phyloP scores from a whole-genome alignment of 2,329 filamentous ascomycete species.

The Ceratocystis variospora region DNA sequence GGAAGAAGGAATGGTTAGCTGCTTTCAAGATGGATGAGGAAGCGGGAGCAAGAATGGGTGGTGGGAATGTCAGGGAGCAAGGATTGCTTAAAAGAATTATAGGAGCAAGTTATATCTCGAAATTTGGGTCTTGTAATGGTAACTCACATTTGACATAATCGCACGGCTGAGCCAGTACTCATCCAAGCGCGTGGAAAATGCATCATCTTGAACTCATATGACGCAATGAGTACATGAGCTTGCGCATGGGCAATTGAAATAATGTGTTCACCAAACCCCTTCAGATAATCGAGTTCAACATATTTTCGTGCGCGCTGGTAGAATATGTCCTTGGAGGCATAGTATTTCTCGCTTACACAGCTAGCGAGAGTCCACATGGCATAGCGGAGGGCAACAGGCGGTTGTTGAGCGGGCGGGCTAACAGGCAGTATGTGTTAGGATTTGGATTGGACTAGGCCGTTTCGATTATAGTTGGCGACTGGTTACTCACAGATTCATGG shows the following conservation, averaged over 20 bases:
- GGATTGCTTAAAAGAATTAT: too few relatives aligned
- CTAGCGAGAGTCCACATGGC: constrained; percentile 95
- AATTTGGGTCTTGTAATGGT: neutral
- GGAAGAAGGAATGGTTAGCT: constrained; percentile 27
- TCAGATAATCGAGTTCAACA: constrained; percentile 76
- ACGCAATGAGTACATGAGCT: constrained; percentile 62
- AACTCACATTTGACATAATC: constrained; percentile 66
- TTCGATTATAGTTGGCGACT: too few relatives aligned
- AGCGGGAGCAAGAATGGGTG: too few relatives aligned
- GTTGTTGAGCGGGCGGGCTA: constrained; percentile 66
- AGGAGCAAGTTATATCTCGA: neutral
- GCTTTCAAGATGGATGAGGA: too few relatives aligned
- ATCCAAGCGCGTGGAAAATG: constrained; percentile 94
- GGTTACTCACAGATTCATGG: constrained; percentile 58
- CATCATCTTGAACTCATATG: constrained; percentile 95
- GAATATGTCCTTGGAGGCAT: constrained; percentile 68
- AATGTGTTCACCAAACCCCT: constrained; percentile 78
- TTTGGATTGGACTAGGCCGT: too few relatives aligned
- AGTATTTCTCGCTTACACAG: constrained; percentile 68
- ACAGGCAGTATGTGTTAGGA: constrained; percentile 11
- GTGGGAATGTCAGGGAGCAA: too few relatives aligned
- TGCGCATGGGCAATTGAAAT: constrained; percentile 79
- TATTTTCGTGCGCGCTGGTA: constrained; percentile 86
- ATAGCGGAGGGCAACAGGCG: constrained; percentile 78
- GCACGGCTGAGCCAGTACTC: constrained; percentile 68